Evolutionary conservation across 768 basidiomycete species (phyloP).

Genomic region (Lactarius deliciosus): DNA sequence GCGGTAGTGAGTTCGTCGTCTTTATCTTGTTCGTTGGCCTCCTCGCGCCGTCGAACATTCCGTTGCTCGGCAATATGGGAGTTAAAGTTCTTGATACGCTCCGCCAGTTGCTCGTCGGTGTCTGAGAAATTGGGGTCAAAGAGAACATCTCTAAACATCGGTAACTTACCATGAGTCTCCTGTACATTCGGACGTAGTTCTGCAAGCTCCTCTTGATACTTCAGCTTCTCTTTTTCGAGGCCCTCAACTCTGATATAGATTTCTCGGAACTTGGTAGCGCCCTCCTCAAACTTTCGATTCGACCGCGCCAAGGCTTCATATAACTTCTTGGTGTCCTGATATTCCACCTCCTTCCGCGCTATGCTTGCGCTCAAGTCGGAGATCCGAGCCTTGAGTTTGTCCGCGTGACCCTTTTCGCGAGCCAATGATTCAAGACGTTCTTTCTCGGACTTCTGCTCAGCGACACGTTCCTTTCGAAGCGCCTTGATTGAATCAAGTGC

Average conservation of each 20-base stretch:
- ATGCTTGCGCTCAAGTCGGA: conserved; percentile 60
- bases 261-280: conserved; percentile 83
- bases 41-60: conserved; percentile 47
- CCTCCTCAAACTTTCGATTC: conserved; percentile 81
- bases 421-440: conserved; percentile 77
- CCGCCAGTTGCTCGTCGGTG: conserved; percentile 67
- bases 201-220: conserved; percentile 58
- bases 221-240: conserved; percentile 59
- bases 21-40: conserved; percentile 55
- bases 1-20: conserved; percentile 57
- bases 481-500: conserved; percentile 90
- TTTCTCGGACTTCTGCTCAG: conserved; percentile 91
- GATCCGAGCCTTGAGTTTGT: conserved; percentile 72
- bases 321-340: conserved; percentile 65
- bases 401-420: conserved; percentile 81
- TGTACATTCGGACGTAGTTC: conserved; percentile 63
- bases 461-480: conserved; percentile 85
- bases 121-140: conserved; percentile 43
- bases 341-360: conserved; percentile 67
- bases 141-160: neutral
- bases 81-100: conserved; percentile 57
- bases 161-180: conserved; percentile 58
- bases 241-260: conserved; percentile 69
- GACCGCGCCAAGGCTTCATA: conserved; percentile 64
- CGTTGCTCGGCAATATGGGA: conserved; percentile 53